Evolutionary conservation across 164 flowering plant genomes (phyloP).

Genomic region (Piper longum): DNA sequence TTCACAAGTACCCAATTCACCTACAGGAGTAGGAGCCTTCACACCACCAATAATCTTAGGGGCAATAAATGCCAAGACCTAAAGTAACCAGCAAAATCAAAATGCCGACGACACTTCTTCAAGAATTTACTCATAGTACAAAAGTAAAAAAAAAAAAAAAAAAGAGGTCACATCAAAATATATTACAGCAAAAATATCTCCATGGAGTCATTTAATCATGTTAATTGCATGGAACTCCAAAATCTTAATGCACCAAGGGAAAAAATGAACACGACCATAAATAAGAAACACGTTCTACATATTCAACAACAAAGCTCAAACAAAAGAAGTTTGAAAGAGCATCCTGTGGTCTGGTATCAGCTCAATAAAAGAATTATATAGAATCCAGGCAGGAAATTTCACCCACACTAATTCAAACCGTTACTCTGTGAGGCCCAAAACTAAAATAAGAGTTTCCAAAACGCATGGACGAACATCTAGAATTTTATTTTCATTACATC

Average conservation of each 20-base stretch:
- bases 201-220: too few species aligned
- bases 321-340: not conserved
- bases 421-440: not conserved
- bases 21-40: constrained; percentile 87
- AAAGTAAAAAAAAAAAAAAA: too few species aligned
- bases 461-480: too few species aligned
- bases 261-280: not conserved
- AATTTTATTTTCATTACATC: not conserved
- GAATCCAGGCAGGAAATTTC: not conserved
- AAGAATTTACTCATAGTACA: not conserved
- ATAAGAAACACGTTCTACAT: not conserved
- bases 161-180: too few species aligned
- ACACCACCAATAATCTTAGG: constrained; percentile 94
- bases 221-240: not conserved
- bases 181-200: too few species aligned
- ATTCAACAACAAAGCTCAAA: not conserved
- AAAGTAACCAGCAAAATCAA: constrained; percentile 9
- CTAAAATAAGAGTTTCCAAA: not conserved
- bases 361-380: too few species aligned
- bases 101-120: not conserved
- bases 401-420: not conserved
- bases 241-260: not conserved
- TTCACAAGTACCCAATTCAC: constrained; percentile 97
- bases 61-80: constrained; percentile 95
- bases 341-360: not conserved